Conservation (phyloP, 1,284 basidiomycete genomes). For the Sporisorium iseilematis-ciliati region DNA sequence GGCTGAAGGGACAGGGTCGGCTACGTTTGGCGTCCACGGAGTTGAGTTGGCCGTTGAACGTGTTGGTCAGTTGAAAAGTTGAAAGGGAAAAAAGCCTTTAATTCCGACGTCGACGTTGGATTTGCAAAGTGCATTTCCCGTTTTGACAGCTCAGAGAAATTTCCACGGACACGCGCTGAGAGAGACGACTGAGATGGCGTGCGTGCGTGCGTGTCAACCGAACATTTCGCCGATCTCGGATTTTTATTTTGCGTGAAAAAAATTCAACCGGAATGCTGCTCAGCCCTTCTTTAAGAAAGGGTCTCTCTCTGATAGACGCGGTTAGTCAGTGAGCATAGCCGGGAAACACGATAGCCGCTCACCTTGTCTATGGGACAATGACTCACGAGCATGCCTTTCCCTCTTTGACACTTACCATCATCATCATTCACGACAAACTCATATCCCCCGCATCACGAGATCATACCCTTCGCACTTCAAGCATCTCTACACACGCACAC, state of each 20-base stretch:
- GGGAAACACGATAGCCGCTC: not conserved
- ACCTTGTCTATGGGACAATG: not conserved
- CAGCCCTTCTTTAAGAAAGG: not conserved
- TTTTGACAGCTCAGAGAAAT: not conserved
- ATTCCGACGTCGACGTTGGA: too few species aligned
- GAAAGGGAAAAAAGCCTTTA: too few species aligned
- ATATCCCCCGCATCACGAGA: constrained; percentile 12
- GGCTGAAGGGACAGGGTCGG: too few species aligned
- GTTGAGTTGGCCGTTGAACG: too few species aligned
- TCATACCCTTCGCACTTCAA: constrained; percentile 5
- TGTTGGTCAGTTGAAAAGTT: too few species aligned
- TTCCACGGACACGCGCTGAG: not conserved
- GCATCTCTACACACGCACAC: not conserved
- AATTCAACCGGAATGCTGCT: not conserved
- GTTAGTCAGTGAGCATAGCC: too few species aligned
- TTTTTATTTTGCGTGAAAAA: not conserved
- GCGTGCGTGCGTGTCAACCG: not conserved
- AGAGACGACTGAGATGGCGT: too few species aligned
- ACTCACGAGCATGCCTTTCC: constrained; percentile 1
- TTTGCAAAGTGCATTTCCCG: not conserved
- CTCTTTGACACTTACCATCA: constrained; percentile 1
- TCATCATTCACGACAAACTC: not conserved
- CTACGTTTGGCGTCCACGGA: too few species aligned
- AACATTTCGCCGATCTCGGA: not conserved
- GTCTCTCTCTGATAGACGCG: constrained; percentile 3